These are phyloP conservation scores for Pseudonitzschia delicatissima DNA, from an alignment of 108 stramenopile species.

Conservation along the genomic window DNA sequence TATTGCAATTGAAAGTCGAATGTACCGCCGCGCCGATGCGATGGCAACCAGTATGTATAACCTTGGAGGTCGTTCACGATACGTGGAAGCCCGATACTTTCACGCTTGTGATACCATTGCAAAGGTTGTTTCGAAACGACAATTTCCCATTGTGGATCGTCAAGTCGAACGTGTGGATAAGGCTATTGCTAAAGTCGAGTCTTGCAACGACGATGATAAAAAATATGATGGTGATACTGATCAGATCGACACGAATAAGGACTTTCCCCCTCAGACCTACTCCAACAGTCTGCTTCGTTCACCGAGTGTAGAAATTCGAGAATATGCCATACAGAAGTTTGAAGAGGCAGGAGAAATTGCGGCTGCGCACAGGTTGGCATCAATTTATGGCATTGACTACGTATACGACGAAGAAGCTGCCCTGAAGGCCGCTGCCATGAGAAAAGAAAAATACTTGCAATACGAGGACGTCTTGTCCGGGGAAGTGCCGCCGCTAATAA, in stretches of 20 bases:
- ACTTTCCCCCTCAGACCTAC: neutral
- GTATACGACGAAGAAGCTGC: conserved; percentile 47
- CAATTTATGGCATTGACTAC: conserved; percentile 53
- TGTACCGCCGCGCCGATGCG: conserved; percentile 63
- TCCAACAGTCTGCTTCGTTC: neutral
- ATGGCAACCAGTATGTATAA: conserved; percentile 59
- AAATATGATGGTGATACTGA: neutral
- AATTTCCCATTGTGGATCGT: conserved; percentile 59
- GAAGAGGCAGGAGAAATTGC: conserved; percentile 43
- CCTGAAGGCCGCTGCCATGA: conserved; percentile 32
- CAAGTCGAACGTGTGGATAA: conserved; percentile 69
- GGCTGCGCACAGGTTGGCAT: conserved; percentile 53
- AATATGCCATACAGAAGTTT: conserved; percentile 48
- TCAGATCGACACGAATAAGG: conserved; percentile 5
- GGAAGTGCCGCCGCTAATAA: conserved; percentile 43
- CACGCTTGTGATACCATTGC: conserved; percentile 75
- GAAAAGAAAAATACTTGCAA: conserved; percentile 62
- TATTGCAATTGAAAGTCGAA: conserved; percentile 47
- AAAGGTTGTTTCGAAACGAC: conserved; percentile 53
- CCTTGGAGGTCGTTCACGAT: conserved; percentile 55
- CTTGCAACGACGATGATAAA: conserved; percentile 8
- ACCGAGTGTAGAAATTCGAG: conserved; percentile 43
- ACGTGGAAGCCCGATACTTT: conserved; percentile 60
- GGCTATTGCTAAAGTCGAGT: conserved; percentile 33
- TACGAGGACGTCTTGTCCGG: conserved; percentile 55